A percentile compares a stretch with the other conserved stretches of the same genome.
These are phyloP conservation scores for Trichoderma hamatum DNA, from an alignment of 2,329 filamentous ascomycete genomes.

Conservation along the genomic window DNA sequence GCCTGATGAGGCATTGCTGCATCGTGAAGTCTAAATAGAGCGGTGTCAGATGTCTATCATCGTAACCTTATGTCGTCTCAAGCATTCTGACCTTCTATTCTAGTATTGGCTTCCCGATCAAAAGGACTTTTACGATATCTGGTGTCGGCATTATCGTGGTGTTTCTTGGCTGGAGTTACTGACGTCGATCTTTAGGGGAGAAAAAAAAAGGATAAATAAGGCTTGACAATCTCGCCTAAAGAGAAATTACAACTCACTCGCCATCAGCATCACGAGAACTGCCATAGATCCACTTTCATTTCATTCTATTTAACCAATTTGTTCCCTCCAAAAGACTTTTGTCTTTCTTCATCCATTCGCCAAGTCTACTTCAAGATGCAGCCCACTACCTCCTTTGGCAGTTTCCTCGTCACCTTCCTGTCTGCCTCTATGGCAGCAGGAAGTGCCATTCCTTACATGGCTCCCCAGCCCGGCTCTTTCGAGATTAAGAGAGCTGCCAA, in stretches of 20 bases:
- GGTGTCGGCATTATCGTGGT: background rate
- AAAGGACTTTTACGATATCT: slow-evolving; percentile 3
- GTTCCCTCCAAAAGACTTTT: background rate
- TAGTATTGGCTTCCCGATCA: slow-evolving; percentile 1
- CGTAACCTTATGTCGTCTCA: background rate
- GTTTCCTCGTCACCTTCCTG: slow-evolving; percentile 24
- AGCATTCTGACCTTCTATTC: background rate
- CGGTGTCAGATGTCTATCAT: slow-evolving; percentile 4
- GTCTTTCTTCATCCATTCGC: background rate
- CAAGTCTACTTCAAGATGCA: slow-evolving; percentile 17
- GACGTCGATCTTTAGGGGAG: slow-evolving; percentile 6
- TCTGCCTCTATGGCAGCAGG: slow-evolving; percentile 25
- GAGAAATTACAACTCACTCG: background rate
- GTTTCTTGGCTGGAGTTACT: background rate
- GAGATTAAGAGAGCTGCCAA: slow-evolving; percentile 21
- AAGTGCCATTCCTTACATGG: slow-evolving; percentile 12
- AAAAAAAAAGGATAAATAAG: background rate
- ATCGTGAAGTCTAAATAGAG: background rate
- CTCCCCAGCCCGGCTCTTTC: slow-evolving; percentile 7
- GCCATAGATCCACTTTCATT: background rate
- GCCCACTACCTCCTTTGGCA: slow-evolving; percentile 18
- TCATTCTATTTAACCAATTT: background rate
- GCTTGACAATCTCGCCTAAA: slow-evolving; percentile 9
- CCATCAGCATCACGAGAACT: background rate
- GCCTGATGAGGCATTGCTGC: background rate